These are phyloP conservation scores for Lophium mytilinum DNA, from an alignment of 495 filamentous ascomycete species.

Conservation along the genomic window DNA sequence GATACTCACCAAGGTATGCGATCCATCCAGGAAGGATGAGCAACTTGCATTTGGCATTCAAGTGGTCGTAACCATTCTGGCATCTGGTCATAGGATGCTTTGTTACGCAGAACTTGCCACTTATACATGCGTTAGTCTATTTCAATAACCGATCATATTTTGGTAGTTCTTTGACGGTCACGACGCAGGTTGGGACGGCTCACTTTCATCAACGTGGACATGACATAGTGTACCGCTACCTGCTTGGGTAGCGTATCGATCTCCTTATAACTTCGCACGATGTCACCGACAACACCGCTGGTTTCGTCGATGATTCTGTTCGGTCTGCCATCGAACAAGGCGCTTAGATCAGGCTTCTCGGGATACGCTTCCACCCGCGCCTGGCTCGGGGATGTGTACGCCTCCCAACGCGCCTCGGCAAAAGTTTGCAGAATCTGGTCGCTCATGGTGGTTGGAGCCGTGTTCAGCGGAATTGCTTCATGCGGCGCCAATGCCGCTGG, in stretches of 20 bases:
- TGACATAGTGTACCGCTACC: slow-evolving; percentile 11
- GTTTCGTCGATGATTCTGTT: slow-evolving; percentile 10
- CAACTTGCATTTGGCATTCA: neutral
- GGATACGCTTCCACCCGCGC: neutral
- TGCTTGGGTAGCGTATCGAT: slow-evolving; percentile 15
- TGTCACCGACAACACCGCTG: slow-evolving; percentile 8
- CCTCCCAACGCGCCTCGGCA: slow-evolving; percentile 6
- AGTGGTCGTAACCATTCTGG: slow-evolving; percentile 11
- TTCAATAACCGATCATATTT: no score
- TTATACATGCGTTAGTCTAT: neutral
- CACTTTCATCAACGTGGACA: slow-evolving; percentile 12
- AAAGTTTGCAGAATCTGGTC: slow-evolving; percentile 15
- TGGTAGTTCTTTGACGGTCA: no score
- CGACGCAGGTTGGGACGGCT: neutral
- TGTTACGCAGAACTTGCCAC: slow-evolving; percentile 8
- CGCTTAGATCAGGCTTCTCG: slow-evolving; percentile 5
- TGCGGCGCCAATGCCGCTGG: neutral
- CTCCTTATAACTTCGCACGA: slow-evolving; percentile 14
- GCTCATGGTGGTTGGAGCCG: slow-evolving; percentile 3
- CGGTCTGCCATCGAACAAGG: slow-evolving; percentile 9
- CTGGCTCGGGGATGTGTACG: neutral
- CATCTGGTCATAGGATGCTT: slow-evolving; percentile 6
- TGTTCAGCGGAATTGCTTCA: slow-evolving; percentile 10
- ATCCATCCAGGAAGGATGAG: slow-evolving; percentile 13
- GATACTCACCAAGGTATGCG: slow-evolving; percentile 5